Evolutionary conservation across 352 stramenopile genomes (phyloP).

Genomic region (Aphanomyces euteiches): DNA sequence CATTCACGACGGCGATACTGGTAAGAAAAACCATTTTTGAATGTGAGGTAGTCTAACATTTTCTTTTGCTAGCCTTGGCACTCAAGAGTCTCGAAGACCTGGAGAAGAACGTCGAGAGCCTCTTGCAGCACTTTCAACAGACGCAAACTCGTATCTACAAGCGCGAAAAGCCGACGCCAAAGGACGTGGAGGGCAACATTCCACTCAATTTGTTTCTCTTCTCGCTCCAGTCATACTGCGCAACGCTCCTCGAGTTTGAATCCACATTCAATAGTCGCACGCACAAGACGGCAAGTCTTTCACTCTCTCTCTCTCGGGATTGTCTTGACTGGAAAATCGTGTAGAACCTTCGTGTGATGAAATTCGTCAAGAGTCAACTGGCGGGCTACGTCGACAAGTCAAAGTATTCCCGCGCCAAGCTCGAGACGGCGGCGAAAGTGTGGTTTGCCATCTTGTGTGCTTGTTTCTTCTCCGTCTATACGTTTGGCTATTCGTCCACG

Average conservation of each 20-base stretch:
- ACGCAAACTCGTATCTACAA: constrained; percentile 56
- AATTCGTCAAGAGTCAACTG: constrained; percentile 52
- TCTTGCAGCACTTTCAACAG: constrained; percentile 56
- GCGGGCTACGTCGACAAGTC: constrained; percentile 44
- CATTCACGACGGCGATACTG: constrained; percentile 47
- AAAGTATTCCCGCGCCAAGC: constrained; percentile 44
- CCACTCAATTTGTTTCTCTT: constrained; percentile 80
- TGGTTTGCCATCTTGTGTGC: constrained; percentile 58
- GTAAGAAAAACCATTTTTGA: constrained; percentile 30
- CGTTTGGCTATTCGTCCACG: constrained; percentile 70
- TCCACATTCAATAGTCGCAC: constrained; percentile 58
- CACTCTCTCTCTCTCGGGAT: background rate
- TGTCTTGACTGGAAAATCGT: too few species aligned
- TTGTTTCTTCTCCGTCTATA: constrained; percentile 65
- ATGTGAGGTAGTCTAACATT: too few species aligned
- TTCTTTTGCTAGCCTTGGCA: constrained; percentile 41
- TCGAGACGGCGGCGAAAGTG: constrained; percentile 54
- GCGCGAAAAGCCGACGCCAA: constrained; percentile 47
- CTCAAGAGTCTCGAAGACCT: constrained; percentile 46
- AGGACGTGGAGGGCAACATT: constrained; percentile 75
- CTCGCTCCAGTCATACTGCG: constrained; percentile 80
- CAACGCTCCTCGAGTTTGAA: constrained; percentile 69
- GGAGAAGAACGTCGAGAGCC: constrained; percentile 64
- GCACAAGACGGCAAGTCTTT: constrained; percentile 35
- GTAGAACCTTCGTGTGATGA: constrained; percentile 40